phyloP scores from a whole-genome alignment of 2,329 filamentous ascomycete species.

The Gaeumannomyces tritici region DNA sequence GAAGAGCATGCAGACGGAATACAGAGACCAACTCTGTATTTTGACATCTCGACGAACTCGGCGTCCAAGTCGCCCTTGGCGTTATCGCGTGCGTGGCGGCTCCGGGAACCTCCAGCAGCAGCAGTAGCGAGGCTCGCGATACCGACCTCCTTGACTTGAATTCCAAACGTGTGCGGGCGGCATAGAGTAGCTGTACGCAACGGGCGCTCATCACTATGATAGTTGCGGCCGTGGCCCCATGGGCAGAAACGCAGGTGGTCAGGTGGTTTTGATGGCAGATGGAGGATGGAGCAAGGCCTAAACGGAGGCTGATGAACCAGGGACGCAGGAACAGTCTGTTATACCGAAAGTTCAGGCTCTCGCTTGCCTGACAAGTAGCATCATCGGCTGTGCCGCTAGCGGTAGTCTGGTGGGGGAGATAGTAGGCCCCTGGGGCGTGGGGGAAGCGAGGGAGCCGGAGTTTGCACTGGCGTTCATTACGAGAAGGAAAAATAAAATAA shows the following conservation, averaged over 20 bases:
- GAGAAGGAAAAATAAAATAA: no score
- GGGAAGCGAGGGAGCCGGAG: no score
- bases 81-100: neutral
- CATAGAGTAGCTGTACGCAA: neutral
- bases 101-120: neutral
- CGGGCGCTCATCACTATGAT: neutral
- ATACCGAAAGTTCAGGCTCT: no score
- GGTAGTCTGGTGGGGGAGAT: neutral
- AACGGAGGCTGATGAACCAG: neutral
- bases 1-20: conserved; percentile 3
- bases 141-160: neutral
- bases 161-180: neutral
- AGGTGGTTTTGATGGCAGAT: neutral
- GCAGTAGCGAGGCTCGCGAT: neutral
- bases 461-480: no score
- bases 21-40: conserved; percentile 8
- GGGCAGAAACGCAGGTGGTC: neutral
- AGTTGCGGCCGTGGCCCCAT: neutral
- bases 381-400: neutral
- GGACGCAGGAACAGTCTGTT: neutral
- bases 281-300: neutral
- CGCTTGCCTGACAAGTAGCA: no score
- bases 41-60: conserved; percentile 2
- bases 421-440: neutral
- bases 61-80: conserved; percentile 6